A percentile compares a stretch with the other conserved stretches of the same genome.
phyloP scores from a whole-genome alignment of 345 rosid species.

The Brassica nigra region DNA sequence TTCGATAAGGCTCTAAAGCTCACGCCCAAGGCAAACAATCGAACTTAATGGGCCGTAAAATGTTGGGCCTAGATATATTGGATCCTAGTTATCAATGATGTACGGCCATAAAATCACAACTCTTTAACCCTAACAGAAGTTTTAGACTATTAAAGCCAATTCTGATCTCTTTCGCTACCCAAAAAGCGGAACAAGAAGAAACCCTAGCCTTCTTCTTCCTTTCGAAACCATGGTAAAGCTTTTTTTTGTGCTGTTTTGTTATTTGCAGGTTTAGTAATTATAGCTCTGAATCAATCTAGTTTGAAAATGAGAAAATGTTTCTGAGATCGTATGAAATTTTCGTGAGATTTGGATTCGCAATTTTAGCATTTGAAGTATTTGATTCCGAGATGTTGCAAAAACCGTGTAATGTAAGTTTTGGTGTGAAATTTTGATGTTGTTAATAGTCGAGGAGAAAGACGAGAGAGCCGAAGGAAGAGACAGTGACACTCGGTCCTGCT shows the following conservation, averaged over 20 bases:
- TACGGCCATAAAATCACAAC: background rate
- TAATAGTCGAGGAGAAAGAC: slow-evolving; percentile 65
- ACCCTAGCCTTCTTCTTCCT: slow-evolving; percentile 10
- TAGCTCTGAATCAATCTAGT: background rate
- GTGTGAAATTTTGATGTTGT: background rate
- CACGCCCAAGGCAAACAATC: too few relatives aligned
- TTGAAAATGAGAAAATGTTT: background rate
- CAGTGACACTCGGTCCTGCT: slow-evolving; percentile 73
- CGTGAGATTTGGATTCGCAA: background rate
- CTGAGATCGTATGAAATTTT: background rate
- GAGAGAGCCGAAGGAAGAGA: slow-evolving; percentile 84
- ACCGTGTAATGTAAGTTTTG: background rate
- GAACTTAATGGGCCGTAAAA: background rate
- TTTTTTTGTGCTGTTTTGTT: background rate
- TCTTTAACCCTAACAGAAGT: slow-evolving; percentile 18
- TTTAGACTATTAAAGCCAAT: slow-evolving; percentile 15
- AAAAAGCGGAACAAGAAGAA: slow-evolving; percentile 4
- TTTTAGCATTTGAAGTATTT: background rate
- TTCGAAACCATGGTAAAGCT: slow-evolving; percentile 37
- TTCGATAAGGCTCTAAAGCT: too few relatives aligned
- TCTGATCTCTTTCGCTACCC: background rate
- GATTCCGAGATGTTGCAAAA: background rate
- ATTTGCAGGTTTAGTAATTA: background rate
- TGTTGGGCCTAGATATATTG: background rate
- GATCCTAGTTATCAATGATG: background rate